Base-by-base conservation (phyloP, 148 eudicot species). In the Amaranthus palmeri region DNA sequence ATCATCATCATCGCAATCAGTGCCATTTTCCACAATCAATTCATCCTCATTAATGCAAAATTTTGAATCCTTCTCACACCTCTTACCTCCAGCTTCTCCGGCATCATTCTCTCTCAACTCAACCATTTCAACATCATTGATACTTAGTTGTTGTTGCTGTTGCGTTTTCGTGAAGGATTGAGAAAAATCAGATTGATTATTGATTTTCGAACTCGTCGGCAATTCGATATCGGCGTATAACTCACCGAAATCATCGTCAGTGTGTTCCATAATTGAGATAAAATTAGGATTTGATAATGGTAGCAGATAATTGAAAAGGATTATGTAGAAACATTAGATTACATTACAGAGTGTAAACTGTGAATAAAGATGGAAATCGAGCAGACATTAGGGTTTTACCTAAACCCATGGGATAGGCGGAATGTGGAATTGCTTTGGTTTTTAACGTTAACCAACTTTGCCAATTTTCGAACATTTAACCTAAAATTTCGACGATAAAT, bases 201-300 rank as follows among this genome's bases (percentile, higher is more conserved):
- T 76, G 54, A 69, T 46, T 10, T 69, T 74, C 6, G 70, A 69
- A 54, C 14, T 62, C 10, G 64, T 40, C 7, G 45, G 71, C 60
- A 77, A 3, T 12, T 65, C 71, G 42, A 77, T n/a, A 17, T 71
- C 80, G 67, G 75, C 75, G 70, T 77, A 77, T 65, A 77, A 44
- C 12, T 77, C 75, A 25, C 80, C 80, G 61, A 77, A 77, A 77
- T 77, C 80, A 12, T 77, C 80, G 42, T 59, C 67, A 47, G 49
- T 6, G 5, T 65, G 60, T 44, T 49, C 65, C 80, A 77, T 77
- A 10, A 4, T 49, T 5, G 63, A 43, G 44, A 51, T 10, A 44
- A 8, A 65, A 56, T 76, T 56, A 49, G 61, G 54, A 10, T 5
- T 55, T 17, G 55, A n/a, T 10, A 54, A 51, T 72, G 4, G 18